phyloP scores from a whole-genome alignment of 2,329 filamentous ascomycete species.

The Monosporascus sp. region DNA sequence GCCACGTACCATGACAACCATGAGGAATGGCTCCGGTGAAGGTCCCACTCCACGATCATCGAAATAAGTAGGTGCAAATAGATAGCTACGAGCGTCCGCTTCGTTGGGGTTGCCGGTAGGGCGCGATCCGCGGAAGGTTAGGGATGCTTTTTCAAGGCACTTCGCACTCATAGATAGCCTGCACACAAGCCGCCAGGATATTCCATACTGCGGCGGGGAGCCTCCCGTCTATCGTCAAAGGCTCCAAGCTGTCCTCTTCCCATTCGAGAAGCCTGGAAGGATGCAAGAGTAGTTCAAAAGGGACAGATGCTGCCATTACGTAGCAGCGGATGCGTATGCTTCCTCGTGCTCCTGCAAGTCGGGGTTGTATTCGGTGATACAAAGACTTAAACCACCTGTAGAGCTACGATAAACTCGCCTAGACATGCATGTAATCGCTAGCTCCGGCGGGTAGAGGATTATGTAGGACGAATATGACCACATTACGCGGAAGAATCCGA shows the following conservation, averaged over 20 bases:
- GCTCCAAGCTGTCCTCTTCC: not conserved
- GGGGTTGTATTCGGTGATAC: not conserved
- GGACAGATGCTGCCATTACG: not conserved
- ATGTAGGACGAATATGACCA: not conserved
- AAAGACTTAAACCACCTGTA: not conserved
- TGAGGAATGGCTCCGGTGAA: not conserved
- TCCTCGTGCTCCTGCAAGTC: not conserved
- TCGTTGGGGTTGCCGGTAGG: not conserved
- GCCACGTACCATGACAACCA: slow-evolving; percentile 16
- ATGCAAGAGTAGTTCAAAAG: not conserved
- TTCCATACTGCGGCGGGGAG: not conserved
- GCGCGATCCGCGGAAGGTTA: not conserved
- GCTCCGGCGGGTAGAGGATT: slow-evolving; percentile 26
- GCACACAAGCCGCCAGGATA: not conserved
- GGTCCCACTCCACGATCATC: not conserved
- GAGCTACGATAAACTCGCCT: slow-evolving; percentile 1
- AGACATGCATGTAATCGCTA: slow-evolving; percentile 25
- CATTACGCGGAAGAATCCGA: slow-evolving; percentile 10
- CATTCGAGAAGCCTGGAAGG: not conserved
- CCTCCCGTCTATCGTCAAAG: not conserved
- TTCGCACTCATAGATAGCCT: not conserved
- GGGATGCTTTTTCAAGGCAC: not conserved
- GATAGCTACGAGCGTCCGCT: not conserved
- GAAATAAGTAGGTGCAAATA: not conserved
- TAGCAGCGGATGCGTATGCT: not conserved